A percentile compares a stretch with the other conserved stretches of the same genome.
Conservation (phyloP, 768 basidiomycete genomes). For the Termitomyces sp. region DNA sequence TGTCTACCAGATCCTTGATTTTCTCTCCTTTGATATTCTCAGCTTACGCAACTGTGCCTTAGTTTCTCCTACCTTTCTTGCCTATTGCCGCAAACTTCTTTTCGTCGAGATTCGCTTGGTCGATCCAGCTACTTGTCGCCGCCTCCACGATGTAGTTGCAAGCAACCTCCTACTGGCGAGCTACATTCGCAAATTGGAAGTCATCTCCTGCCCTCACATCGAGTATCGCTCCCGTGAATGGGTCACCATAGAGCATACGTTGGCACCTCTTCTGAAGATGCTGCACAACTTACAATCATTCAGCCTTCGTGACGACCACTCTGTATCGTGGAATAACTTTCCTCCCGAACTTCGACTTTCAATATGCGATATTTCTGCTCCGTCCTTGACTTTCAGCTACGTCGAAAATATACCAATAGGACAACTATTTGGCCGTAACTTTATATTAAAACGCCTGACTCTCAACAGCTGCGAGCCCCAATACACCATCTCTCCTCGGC, state of each 20-base stretch:
- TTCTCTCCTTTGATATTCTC: conserved; percentile 1
- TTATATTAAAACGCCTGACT: background rate
- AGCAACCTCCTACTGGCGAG: background rate
- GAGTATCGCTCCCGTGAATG: conserved; percentile 12
- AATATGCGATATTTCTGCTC: conserved; percentile 5
- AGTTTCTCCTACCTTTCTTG: background rate
- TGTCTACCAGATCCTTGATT: background rate
- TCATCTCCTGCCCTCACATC: background rate
- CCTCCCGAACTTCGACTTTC: background rate
- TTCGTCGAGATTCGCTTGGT: background rate
- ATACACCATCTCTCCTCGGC: background rate
- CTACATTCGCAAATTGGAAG: background rate
- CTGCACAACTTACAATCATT: conserved; percentile 10
- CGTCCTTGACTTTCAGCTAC: background rate
- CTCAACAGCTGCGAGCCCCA: background rate
- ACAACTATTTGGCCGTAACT: background rate
- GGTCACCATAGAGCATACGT: conserved; percentile 14
- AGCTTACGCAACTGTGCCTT: background rate
- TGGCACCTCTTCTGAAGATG: conserved; percentile 10
- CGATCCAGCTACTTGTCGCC: background rate
- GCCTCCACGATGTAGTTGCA: background rate
- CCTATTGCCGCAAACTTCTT: background rate
- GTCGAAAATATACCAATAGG: conserved; percentile 4
- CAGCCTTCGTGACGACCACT: background rate
- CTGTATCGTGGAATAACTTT: background rate